A percentile compares a stretch with the other conserved stretches of the same genome.
Evolutionary conservation across 1,284 basidiomycete genomes (phyloP).

Genomic region (Apiotrichum montevideense): DNA sequence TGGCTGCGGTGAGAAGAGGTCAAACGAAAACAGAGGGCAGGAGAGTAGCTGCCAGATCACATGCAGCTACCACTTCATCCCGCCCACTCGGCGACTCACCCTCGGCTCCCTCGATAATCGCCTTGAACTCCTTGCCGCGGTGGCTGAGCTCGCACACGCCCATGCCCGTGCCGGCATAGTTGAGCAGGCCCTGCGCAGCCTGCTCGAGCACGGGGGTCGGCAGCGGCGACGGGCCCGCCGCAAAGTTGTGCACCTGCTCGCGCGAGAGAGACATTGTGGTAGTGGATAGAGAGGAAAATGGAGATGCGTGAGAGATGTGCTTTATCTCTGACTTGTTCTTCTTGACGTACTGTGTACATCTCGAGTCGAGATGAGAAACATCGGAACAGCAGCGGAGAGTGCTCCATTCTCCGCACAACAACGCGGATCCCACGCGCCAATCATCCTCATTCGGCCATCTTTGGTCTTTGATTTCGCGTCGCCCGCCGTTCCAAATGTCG

Average conservation of each 20-base stretch:
- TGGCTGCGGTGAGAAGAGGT: constrained; percentile 32
- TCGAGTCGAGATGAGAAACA: too few species aligned
- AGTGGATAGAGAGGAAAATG: neutral
- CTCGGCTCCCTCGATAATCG: constrained; percentile 64
- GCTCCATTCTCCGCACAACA: too few species aligned
- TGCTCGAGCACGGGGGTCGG: constrained; percentile 69
- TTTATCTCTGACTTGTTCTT: too few species aligned
- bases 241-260: constrained; percentile 69
- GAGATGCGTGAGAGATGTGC: neutral
- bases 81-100: constrained; percentile 24
- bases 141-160: constrained; percentile 91
- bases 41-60: too few species aligned
- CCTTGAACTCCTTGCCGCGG: constrained; percentile 78
- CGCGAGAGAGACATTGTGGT: constrained; percentile 29
- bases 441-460: too few species aligned
- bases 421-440: too few species aligned
- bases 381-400: too few species aligned
- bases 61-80: too few species aligned
- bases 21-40: too few species aligned
- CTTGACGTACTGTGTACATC: too few species aligned
- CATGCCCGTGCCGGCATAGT: constrained; percentile 83
- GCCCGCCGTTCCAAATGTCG: too few species aligned
- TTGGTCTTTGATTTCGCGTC: too few species aligned
- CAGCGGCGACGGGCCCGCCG: constrained; percentile 82
- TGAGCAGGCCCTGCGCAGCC: constrained; percentile 70